phyloP scores from a whole-genome alignment of 2,329 filamentous ascomycete genomes.

The Sporothrix curviconia region DNA sequence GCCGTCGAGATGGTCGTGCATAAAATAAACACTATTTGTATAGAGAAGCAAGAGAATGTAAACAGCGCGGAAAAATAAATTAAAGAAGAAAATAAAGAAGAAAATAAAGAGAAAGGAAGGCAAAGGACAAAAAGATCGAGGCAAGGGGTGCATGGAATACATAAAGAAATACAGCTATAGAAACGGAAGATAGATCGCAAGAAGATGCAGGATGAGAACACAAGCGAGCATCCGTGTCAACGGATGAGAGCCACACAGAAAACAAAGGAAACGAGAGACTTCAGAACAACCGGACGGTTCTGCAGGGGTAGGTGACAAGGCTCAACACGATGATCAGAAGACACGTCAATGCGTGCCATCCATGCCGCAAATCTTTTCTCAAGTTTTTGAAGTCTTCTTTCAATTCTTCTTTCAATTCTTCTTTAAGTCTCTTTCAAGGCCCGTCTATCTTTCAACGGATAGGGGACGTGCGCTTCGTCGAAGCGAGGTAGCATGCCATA shows the following conservation, averaged over 20 bases:
- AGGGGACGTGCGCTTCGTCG: neutral
- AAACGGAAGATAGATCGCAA: neutral
- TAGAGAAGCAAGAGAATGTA: neutral
- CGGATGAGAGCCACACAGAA: neutral
- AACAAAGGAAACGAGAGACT: neutral
- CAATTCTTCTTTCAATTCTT: neutral
- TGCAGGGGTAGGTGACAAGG: neutral
- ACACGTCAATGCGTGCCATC: neutral
- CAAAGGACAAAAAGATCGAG: neutral
- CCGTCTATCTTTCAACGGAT: neutral
- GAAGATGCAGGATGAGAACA: neutral
- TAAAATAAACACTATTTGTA: neutral
- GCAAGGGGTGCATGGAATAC: conserved; percentile 1
- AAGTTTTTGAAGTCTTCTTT: neutral
- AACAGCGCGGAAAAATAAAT: neutral
- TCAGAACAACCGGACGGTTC: neutral
- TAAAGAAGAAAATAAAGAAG: neutral
- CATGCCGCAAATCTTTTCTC: neutral
- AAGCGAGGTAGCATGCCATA: neutral
- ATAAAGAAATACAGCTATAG: conserved; percentile 5
- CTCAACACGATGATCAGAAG: conserved; percentile 1
- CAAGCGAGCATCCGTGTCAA: neutral
- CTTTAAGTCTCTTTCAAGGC: no score
- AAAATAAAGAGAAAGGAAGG: neutral
- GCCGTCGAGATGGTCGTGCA: neutral